phyloP scores from a whole-genome alignment of 257 asterid species.

The Nemophila menziesii region DNA sequence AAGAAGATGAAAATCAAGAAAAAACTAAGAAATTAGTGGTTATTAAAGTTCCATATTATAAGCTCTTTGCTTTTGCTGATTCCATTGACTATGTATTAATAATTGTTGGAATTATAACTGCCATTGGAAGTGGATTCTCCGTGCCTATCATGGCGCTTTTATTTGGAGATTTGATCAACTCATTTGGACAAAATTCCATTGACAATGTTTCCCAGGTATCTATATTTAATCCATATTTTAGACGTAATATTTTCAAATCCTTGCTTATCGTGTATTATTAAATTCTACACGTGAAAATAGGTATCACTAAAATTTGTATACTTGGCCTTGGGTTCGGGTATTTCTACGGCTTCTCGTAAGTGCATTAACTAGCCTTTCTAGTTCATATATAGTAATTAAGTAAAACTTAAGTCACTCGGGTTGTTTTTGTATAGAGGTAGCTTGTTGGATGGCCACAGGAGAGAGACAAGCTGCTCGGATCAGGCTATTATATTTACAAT shows the following conservation, averaged over 20 bases:
- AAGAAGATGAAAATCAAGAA: slow-evolving; percentile 8
- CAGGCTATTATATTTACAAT: slow-evolving; percentile 32
- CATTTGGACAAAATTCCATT: slow-evolving; percentile 39
- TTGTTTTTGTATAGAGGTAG: slow-evolving; percentile 32
- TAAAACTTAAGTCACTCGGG: neutral
- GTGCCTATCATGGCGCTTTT: slow-evolving; percentile 46
- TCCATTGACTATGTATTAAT: slow-evolving; percentile 29
- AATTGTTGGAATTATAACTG: slow-evolving; percentile 33
- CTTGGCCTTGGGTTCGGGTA: slow-evolving; percentile 49
- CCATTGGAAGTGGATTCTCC: slow-evolving; percentile 38
- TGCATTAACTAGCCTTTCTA: neutral
- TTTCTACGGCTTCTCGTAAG: slow-evolving; percentile 45
- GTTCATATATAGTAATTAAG: no score
- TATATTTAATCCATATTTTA: neutral
- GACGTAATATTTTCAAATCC: neutral
- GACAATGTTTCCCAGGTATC: slow-evolving; percentile 47
- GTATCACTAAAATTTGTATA: slow-evolving; percentile 39
- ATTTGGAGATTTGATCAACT: slow-evolving; percentile 39
- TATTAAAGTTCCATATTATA: slow-evolving; percentile 31
- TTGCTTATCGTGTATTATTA: neutral
- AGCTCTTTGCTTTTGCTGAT: slow-evolving; percentile 50
- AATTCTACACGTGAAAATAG: slow-evolving; percentile 16
- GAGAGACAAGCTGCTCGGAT: slow-evolving; percentile 63
- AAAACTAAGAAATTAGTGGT: no score
- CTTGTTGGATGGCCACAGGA: slow-evolving; percentile 64